A percentile compares a stretch with the other conserved stretches of the same genome.
Evolutionary conservation across 768 basidiomycete genomes (phyloP).

Genomic region (Tephrocybe sp.): DNA sequence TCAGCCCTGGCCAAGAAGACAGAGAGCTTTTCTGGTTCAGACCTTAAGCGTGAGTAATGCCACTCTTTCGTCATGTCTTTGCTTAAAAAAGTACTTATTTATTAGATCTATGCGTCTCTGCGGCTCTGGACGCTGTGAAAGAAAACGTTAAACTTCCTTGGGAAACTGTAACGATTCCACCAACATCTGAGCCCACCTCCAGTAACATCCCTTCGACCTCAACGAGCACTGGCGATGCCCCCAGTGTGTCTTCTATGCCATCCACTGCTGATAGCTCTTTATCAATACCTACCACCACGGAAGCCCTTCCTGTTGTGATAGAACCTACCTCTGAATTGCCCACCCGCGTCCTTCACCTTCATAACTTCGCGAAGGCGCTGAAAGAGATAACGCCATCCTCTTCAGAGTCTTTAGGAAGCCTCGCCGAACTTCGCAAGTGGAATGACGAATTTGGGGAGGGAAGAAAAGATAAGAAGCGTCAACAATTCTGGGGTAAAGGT

Average conservation of each 20-base stretch:
- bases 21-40: constrained; percentile 89
- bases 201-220: not conserved
- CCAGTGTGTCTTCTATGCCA: not conserved
- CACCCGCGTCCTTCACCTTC: constrained; percentile 36
- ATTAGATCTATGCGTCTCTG: constrained; percentile 87
- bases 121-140: constrained; percentile 89
- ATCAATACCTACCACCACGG: not conserved
- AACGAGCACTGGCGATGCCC: not conserved
- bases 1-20: constrained; percentile 64
- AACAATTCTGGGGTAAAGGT: constrained; percentile 84
- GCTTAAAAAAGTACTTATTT: not conserved
- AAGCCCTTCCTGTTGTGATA: constrained; percentile 12
- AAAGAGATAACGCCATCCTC: constrained; percentile 89
- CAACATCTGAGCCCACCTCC: not conserved
- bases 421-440: constrained; percentile 80
- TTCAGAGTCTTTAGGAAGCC: constrained; percentile 76
- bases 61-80: constrained; percentile 7
- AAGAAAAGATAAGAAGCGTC: constrained; percentile 55
- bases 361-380: constrained; percentile 81
- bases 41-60: constrained; percentile 80
- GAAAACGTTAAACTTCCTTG: constrained; percentile 82
- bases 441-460: constrained; percentile 95
- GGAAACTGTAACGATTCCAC: constrained; percentile 29
- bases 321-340: constrained; percentile 9
- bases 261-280: not conserved